Conservation (phyloP, 2,329 filamentous ascomycete species). For the Fusarium luffae region DNA sequence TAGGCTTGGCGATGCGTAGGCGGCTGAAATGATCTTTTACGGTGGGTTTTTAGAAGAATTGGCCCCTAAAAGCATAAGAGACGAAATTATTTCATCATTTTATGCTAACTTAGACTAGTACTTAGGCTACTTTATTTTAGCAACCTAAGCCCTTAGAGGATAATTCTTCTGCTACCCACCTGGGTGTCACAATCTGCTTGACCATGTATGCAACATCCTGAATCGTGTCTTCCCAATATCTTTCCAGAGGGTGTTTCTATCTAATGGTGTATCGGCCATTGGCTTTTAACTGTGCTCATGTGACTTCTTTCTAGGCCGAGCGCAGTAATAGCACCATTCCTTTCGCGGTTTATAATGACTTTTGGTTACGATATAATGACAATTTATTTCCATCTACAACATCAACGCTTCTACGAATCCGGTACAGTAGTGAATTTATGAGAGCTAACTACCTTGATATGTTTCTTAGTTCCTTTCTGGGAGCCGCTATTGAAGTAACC, state of each 20-base stretch:
- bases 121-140: too few species aligned
- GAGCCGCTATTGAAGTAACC: neutral
- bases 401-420: neutral
- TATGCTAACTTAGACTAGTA: too few species aligned
- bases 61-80: too few species aligned
- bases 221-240: neutral
- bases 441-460: neutral
- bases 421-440: neutral
- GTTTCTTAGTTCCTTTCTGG: neutral
- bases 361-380: neutral
- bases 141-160: too few species aligned
- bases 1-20: neutral
- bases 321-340: neutral
- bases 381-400: neutral
- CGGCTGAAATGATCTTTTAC: neutral
- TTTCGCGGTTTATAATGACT: neutral
- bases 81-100: too few species aligned
- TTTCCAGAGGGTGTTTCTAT: neutral
- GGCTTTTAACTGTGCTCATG: neutral
- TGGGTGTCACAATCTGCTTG: neutral
- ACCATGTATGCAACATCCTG: neutral
- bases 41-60: too few species aligned
- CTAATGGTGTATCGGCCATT: neutral
- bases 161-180: too few species aligned
- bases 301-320: neutral